phyloP scores from a whole-genome alignment of 129 eudicot genomes.

The Flaveria linearis region DNA sequence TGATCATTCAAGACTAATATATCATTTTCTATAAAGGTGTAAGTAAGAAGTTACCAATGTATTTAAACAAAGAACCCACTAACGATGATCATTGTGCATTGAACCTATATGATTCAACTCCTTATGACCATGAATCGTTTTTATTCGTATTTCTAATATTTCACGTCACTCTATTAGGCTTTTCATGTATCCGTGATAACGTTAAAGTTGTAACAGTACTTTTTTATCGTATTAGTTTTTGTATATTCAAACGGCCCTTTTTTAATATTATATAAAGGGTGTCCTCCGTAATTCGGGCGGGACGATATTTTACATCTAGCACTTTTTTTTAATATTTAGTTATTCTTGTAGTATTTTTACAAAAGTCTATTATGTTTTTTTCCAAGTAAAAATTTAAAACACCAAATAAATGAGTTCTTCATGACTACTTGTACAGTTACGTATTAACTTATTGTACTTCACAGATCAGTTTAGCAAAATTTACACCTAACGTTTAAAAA shows the following conservation, averaged over 20 bases:
- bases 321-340: no score
- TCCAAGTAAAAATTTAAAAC: no score
- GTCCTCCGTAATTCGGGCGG: no score
- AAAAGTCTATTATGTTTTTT: no score
- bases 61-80: constrained; percentile 1
- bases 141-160: constrained; percentile 5
- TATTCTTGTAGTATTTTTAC: no score
- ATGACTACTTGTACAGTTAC: no score
- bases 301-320: no score
- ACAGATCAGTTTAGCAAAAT: no score
- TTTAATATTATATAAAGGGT: not conserved
- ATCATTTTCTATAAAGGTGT: constrained; percentile 1
- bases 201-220: not conserved
- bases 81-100: constrained; percentile 16
- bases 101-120: constrained; percentile 28
- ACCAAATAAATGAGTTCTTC: no score
- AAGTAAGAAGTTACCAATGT: not conserved
- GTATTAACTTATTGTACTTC: no score
- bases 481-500: no score
- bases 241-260: constrained; percentile 11
- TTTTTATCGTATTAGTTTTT: not conserved
- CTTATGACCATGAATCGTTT: constrained; percentile 16
- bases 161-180: constrained; percentile 20
- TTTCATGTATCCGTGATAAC: constrained; percentile 10
- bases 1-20: constrained; percentile 1